Base-by-base conservation (phyloP, 208 protist species). In the Trypanosoma boissoni region DNA sequence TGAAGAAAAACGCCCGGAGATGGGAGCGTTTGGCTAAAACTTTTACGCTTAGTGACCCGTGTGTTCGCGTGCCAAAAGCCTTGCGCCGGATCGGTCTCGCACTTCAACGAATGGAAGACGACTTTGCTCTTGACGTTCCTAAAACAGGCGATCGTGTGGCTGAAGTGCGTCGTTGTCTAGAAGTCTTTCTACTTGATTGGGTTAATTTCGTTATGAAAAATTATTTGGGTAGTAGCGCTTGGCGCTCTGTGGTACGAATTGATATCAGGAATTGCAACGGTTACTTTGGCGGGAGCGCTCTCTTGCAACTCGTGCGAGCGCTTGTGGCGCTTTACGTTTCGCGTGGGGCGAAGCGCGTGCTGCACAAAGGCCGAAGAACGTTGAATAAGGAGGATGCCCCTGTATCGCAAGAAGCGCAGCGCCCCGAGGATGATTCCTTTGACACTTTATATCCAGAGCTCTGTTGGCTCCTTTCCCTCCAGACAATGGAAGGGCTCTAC, bases 21-120 rank as follows among this genome's bases (percentile, higher is more conserved):
- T 93, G 86, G 86, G 78, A 90, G 63, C 76, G 86, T 12, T 51
- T 81, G 16, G 86, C 86, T 16, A 93, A 93, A 66, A 90, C 86
- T 27, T 85, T 86, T 48, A 78, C 82, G 6, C 82, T 71, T 8
- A 31, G 41, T 9, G 31, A 52, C 27, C 51, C 59, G 9, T 88
- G 69, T 60, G 65, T 64, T 0, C 14, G 59, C 4, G 52, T 92
- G 27, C 67, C 86, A 10, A 9, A 51, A 14, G 16, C 57, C 20
- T 39, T 89, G 28, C 73, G 76, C 62, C 53, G 57, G 26, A 9
- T 60, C 18, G 74, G 48, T 9, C 18, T 56, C 14, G 20, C 59
- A 5, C 64, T 92, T 27, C 58, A 70, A 28, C 60, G 39, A 26
- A 63, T 75, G 0, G 86, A 92, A 43, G 72, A 80, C 41, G 64